Conservation (phyloP, 2,329 filamentous ascomycete species). For the Colletotrichum euphorbiae region DNA sequence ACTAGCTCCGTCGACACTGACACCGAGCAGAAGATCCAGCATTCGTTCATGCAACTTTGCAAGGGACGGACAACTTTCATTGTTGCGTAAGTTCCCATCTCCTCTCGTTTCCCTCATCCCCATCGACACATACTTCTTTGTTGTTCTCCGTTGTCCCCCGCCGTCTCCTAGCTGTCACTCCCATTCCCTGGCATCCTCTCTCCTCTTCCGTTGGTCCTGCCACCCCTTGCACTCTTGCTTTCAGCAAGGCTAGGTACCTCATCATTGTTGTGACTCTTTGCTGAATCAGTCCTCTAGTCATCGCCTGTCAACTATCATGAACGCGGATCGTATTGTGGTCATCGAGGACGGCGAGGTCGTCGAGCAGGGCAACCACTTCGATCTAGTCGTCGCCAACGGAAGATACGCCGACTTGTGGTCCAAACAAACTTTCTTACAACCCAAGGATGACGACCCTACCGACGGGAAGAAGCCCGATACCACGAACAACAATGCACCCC, state of each 20-base stretch:
- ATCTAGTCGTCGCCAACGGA: slow-evolving; percentile 67
- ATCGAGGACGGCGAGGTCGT: slow-evolving; percentile 71
- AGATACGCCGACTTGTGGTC: slow-evolving; percentile 75
- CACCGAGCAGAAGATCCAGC: slow-evolving; percentile 75
- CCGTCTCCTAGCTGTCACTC: no score
- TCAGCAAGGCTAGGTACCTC: no score
- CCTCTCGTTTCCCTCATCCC: no score
- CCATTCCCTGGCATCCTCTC: no score
- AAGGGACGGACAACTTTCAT: slow-evolving; percentile 74
- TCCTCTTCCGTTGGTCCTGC: no score
- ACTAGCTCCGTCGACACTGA: slow-evolving; percentile 81
- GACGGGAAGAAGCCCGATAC: slow-evolving; percentile 39
- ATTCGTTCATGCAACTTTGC: slow-evolving; percentile 68
- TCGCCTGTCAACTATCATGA: slow-evolving; percentile 77
- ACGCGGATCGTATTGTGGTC: slow-evolving; percentile 75
- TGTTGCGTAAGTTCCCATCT: slow-evolving; percentile 64
- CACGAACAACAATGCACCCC: slow-evolving; percentile 53
- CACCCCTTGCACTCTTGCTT: no score
- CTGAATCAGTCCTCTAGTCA: slow-evolving; percentile 57
- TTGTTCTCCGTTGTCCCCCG: no score
- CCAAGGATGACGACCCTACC: slow-evolving; percentile 52
- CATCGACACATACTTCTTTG: no score
- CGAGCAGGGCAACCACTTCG: slow-evolving; percentile 72
- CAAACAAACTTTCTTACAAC: slow-evolving; percentile 68
- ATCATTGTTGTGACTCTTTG: no score